Percentiles rank a stretch among this genome's conserved stretches.
Conservation (phyloP, 2,329 filamentous ascomycete species). For the Huntiella abstrusa region DNA sequence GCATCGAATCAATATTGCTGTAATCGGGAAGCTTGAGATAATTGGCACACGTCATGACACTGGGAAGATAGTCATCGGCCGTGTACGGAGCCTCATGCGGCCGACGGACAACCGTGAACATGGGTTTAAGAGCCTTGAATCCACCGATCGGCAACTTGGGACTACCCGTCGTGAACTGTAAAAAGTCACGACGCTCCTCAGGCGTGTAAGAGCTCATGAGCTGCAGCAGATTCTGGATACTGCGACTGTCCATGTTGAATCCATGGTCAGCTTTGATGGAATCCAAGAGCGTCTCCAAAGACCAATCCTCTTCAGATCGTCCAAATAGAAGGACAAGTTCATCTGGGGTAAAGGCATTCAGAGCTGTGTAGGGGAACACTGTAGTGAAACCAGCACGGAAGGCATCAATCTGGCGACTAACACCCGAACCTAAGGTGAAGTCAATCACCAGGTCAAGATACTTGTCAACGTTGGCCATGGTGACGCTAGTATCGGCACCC, state of each 20-base stretch:
- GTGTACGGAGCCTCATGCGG: conserved; percentile 88
- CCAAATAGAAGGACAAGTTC: conserved; percentile 93
- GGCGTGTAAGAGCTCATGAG: conserved; percentile 75
- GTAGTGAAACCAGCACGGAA: conserved; percentile 85
- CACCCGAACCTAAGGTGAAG: conserved; percentile 74
- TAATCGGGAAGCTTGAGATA: conserved; percentile 97
- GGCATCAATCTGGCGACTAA: conserved; percentile 73
- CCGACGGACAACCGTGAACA: conserved; percentile 98
- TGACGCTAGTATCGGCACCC: conserved; percentile 58
- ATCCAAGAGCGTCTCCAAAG: conserved; percentile 90
- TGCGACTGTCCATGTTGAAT: conserved; percentile 96
- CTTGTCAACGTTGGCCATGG: conserved; percentile 73
- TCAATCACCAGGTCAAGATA: conserved; percentile 86
- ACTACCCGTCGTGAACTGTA: conserved; percentile 95
- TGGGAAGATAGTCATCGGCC: conserved; percentile 95
- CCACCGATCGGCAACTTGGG: conserved; percentile 96
- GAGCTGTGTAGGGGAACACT: conserved; percentile 84
- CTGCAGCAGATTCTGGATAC: conserved; percentile 79
- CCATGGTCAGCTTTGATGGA: conserved; percentile 98
- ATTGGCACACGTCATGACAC: conserved; percentile 99
- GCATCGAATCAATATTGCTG: conserved; percentile 56
- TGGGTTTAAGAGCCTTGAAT: conserved; percentile 90
- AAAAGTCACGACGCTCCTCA: conserved; percentile 68
- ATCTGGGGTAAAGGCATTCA: conserved; percentile 85
- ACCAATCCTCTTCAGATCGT: conserved; percentile 87